Base-by-base conservation (phyloP, 1,139 yeast species). In the Suzukiozyma palmioleophila region DNA sequence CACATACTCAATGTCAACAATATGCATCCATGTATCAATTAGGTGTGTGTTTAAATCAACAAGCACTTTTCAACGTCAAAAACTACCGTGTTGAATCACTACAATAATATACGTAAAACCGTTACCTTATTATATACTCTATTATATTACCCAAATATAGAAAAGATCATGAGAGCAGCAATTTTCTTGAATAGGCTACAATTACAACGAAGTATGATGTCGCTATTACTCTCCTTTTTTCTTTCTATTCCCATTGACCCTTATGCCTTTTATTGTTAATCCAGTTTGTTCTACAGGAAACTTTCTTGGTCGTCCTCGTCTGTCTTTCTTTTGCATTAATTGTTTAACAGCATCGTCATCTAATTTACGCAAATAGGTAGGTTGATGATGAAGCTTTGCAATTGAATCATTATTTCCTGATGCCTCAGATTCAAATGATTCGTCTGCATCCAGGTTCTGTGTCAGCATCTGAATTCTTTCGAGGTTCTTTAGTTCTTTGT, bases 251-350 rank as follows among this genome's bases (percentile, higher is more conserved):
- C 76, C 77, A 43, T 65, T 68, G 3, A 71, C 71, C 42, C 73
- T 56, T 13, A 70, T 64, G 1, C 77, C 76, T 48, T 65, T 68
- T 35, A 71, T 72, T 10, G 75, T 70, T 5, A 69, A 54, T 3
- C 77, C 77, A n/a, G 75, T 68, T 44, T 70, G 70, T 43, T 70
- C 77, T 10, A 69, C 57, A 0, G 78, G 75, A 44, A 72, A 71
- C 48, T 75, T 75, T 46, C 79, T 59, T 4, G 80, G 80, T 47
- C 80, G 58, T 11, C 80, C 80, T 40, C 77, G 53, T 43, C 60
- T 62, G 44, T 71, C 77, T 43, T 71, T 71, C 53, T 61, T 69
- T 42, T 60, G 59, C 30, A 71, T 53, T 35, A 71, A 56, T 40
- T 64, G 61, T 43, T 64, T 60, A 24, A 70, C 70, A 14, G 69